Evolutionary conservation across 129 eudicot species (phyloP), one percentile per base, ranked within the genome.

Genomic region (Sambucus nigra): DNA sequence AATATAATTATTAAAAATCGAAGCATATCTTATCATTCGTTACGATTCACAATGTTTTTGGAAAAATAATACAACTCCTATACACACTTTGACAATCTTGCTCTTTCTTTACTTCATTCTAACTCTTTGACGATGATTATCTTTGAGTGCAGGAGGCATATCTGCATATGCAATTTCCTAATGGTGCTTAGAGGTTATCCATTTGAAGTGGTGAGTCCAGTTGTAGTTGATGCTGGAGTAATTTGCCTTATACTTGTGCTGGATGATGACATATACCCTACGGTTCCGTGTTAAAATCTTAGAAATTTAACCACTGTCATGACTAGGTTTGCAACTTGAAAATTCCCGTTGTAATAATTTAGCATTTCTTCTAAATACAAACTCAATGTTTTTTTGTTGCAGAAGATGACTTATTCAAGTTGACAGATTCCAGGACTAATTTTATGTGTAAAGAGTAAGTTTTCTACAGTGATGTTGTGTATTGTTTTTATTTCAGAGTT

Each of bases 111-210:
- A 4, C 23, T 21, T 11, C 28, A 9, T 29, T 16, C 28, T 18
- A 10, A 47, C 44, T 49, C 20, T 45, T 35, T 53, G 5, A 49
- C 22, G 4, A 22, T 1, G 10, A 39, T 39, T 22, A 4, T 55
- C 53, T 31, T 15, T 53, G 32, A 26, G 32, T 80, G 76, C 91
- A 83, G 97, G 77, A 64, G 80, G 65, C 70, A 67, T 88, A 52
- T 81, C 64, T 68, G 87, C 97, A 16, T 84, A 88, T 71, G 77
- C 87, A 69, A 76, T 80, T 57, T 88, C 93, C 25, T 84, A 69
- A 67, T 52, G 29, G 59, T 66, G 64, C 65, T 41, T 56, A 69
- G 62, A 35, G 66, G 41, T 64, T 54, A 56, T 44, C 50, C 49
- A 69, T 69, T 47, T 65, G 55, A 57, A 40, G 54, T 69, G 74